Conservation (phyloP, 2,329 filamentous ascomycete genomes). For the Pseudocercospora crystallina region DNA sequence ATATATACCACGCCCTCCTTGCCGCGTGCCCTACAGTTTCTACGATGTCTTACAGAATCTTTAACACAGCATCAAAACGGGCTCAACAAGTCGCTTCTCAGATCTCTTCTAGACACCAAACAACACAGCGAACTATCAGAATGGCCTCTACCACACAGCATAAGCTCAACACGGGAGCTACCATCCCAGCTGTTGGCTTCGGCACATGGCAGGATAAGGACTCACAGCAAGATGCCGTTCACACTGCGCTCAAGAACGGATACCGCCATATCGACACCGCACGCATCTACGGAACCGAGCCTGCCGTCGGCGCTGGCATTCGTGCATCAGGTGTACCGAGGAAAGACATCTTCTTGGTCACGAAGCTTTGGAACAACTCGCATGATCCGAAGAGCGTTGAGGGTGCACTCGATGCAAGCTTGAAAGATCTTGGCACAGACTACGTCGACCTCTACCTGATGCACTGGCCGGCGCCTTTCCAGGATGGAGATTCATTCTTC, state of each 20-base stretch:
- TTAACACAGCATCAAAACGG: slow-evolving; percentile 12
- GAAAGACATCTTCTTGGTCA: slow-evolving; percentile 64
- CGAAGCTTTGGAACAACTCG: slow-evolving; percentile 57
- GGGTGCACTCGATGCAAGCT: slow-evolving; percentile 57
- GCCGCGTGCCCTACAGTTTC: too few relatives aligned
- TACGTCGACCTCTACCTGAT: slow-evolving; percentile 72
- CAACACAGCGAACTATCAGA: slow-evolving; percentile 23
- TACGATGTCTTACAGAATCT: not conserved
- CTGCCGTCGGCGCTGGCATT: slow-evolving; percentile 64
- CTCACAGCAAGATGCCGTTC: slow-evolving; percentile 50
- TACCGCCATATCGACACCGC: slow-evolving; percentile 57
- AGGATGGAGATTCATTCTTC: slow-evolving; percentile 47
- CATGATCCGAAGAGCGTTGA: slow-evolving; percentile 63
- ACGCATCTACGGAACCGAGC: slow-evolving; percentile 55
- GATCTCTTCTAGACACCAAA: slow-evolving; percentile 6
- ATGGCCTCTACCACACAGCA: slow-evolving; percentile 34
- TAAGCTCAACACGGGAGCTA: slow-evolving; percentile 40
- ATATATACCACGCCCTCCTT: too few relatives aligned
- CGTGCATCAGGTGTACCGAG: slow-evolving; percentile 63
- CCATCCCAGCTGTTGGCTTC: slow-evolving; percentile 41
- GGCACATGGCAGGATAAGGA: slow-evolving; percentile 57
- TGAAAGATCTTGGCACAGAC: slow-evolving; percentile 62
- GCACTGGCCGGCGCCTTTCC: slow-evolving; percentile 62
- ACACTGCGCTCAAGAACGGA: slow-evolving; percentile 48
- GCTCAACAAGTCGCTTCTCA: slow-evolving; percentile 19